Base-by-base conservation (phyloP, 768 basidiomycete genomes). In the Bullera alba region DNA sequence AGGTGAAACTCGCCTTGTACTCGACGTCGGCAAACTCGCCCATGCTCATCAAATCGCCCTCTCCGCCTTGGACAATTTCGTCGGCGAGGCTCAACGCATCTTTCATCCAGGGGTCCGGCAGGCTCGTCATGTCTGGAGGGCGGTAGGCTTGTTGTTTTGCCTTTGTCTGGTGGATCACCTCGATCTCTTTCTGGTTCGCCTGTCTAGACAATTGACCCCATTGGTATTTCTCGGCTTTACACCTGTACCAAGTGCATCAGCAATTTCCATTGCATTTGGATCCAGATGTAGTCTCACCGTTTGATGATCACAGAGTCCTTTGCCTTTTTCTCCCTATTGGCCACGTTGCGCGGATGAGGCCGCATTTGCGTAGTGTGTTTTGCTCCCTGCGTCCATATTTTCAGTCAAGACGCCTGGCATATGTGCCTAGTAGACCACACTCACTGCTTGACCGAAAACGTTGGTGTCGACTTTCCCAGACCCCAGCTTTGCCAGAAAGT, bases 51-150 rank as follows among this genome's bases (percentile, higher is more conserved):
- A 71, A 38, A 16, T 68, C 64, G 8, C 59, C 60, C 12, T 54
- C 63, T 19, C 57, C 63, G 23, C 45, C 47, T 19, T 19, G 42
- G 3, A 65, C 39, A 10, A 57, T 55, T 57, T 58, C 70, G 26
- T 74, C 71, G 15, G 64, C 75, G 2, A 63, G 64, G 4, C 67
- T 74, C 25, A 72, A 72, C 32, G 68, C 72, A 5, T 74, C 74
- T 27, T 57, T 67, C 58, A 57, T 75, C 44, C 57, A 67, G 2
- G 49, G 46, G 26, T 59, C 60, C 22, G 42, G 22, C 19, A 39
- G 19, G 22, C 22, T 21, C 10, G 37, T 10, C n/a, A 34, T n/a
- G 10, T 8, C 32, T 8, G 8, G 8, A 12, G 12, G 8, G 10
- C 8, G 34, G 30, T 23, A 25, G 42, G 10, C 21, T 12, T 26